Conservation (phyloP, 2,329 filamentous ascomycete genomes). For the Ophiosphaerella korrae region DNA sequence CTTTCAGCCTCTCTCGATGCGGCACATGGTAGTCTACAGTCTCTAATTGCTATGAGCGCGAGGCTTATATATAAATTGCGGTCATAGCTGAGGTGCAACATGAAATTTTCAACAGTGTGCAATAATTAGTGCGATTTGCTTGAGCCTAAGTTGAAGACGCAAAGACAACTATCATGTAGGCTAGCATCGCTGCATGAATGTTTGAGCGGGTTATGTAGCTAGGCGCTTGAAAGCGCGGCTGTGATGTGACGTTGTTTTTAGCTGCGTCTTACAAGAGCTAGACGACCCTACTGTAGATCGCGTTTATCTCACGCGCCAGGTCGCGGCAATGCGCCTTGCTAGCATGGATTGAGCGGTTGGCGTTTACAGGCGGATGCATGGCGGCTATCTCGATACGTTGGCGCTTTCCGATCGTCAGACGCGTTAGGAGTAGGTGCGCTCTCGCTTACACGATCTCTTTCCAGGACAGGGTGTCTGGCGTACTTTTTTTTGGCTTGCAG, state of each 20-base stretch:
- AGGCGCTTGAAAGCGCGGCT: too few species aligned
- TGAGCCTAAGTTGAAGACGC: too few species aligned
- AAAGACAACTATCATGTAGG: too few species aligned
- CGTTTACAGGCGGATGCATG: slow-evolving; percentile 13
- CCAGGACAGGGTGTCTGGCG: not conserved
- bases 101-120: too few species aligned
- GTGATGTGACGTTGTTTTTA: slow-evolving; percentile 20
- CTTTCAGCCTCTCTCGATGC: not conserved
- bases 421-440: slow-evolving; percentile 11
- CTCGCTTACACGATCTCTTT: slow-evolving; percentile 5
- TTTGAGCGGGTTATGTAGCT: too few species aligned
- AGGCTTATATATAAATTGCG: too few species aligned
- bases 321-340: slow-evolving; percentile 13
- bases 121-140: too few species aligned
- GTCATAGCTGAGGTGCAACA: too few species aligned
- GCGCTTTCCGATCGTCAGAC: slow-evolving; percentile 12
- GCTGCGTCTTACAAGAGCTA: slow-evolving; percentile 16
- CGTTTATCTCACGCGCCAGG: slow-evolving; percentile 12
- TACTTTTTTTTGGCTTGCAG: not conserved
- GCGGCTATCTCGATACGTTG: slow-evolving; percentile 11
- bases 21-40: too few species aligned
- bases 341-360: slow-evolving; percentile 14
- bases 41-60: too few species aligned
- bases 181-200: too few species aligned
- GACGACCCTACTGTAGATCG: slow-evolving; percentile 16